These are phyloP conservation scores for Ceratorhiza oryzae-sativae DNA, from an alignment of 1,284 basidiomycete genomes.

Conservation along the genomic window DNA sequence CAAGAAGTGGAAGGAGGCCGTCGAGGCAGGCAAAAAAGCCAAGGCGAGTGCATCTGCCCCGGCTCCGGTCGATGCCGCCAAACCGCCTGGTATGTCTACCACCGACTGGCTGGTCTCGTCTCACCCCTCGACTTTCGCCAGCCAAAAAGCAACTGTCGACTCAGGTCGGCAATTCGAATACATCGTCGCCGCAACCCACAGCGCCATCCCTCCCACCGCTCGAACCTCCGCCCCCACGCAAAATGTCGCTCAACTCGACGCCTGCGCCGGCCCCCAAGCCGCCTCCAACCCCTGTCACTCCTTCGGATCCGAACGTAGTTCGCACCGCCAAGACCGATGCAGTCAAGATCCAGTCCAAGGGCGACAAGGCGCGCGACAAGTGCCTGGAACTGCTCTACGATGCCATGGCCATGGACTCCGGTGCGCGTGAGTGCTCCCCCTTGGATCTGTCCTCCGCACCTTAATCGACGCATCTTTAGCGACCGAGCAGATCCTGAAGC, in stretches of 20 bases:
- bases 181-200: slow-evolving; percentile 21
- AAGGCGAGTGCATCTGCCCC: slow-evolving; percentile 46
- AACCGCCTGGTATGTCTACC: slow-evolving; percentile 35
- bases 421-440: slow-evolving; percentile 71
- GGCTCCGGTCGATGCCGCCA: background rate
- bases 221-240: slow-evolving; percentile 16
- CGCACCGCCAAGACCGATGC: slow-evolving; percentile 76
- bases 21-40: slow-evolving; percentile 75
- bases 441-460: background rate
- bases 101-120: background rate
- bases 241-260: slow-evolving; percentile 26
- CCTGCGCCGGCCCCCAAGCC: slow-evolving; percentile 27
- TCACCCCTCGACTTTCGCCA: background rate
- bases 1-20: slow-evolving; percentile 87
- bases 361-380: slow-evolving; percentile 83
- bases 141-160: slow-evolving; percentile 24
- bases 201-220: slow-evolving; percentile 37
- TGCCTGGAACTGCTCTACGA: slow-evolving; percentile 93
- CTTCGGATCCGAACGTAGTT: slow-evolving; percentile 42
- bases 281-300: slow-evolving; percentile 15
- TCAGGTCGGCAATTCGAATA: slow-evolving; percentile 8
- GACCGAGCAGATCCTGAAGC: slow-evolving; percentile 64
- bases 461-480: slow-evolving; percentile 53
- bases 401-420: slow-evolving; percentile 83
- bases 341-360: slow-evolving; percentile 62